These are phyloP conservation scores for Penicillium sp. DNA, from an alignment of 2,329 filamentous ascomycete species.

Conservation along the genomic window DNA sequence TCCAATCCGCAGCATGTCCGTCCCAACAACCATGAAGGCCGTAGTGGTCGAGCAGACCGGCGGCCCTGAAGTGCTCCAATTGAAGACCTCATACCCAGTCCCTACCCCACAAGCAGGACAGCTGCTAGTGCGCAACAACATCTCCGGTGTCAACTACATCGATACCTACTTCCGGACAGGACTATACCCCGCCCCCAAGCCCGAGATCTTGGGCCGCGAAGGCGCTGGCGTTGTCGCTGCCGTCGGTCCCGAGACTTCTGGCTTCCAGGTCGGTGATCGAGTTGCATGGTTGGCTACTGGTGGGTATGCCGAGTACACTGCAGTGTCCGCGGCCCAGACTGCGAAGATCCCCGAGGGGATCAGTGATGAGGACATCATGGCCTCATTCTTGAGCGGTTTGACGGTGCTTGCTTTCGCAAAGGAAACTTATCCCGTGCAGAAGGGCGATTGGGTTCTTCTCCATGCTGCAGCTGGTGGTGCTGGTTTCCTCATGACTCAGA, in stretches of 20 bases:
- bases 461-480: slow-evolving; percentile 85
- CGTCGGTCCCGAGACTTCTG: slow-evolving; percentile 52
- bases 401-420: slow-evolving; percentile 78
- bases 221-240: slow-evolving; percentile 69
- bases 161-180: slow-evolving; percentile 89
- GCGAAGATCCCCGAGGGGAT: slow-evolving; percentile 65
- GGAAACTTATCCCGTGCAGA: slow-evolving; percentile 69
- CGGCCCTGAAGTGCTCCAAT: slow-evolving; percentile 69
- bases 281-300: slow-evolving; percentile 66
- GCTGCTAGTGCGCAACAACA: slow-evolving; percentile 77
- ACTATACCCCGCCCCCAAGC: slow-evolving; percentile 71
- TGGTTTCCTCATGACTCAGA: slow-evolving; percentile 71
- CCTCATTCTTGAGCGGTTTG: slow-evolving; percentile 74
- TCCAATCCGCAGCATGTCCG: slow-evolving; percentile 43
- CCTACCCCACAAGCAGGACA: slow-evolving; percentile 68
- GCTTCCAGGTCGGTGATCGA: slow-evolving; percentile 65
- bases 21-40: slow-evolving; percentile 70
- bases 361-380: slow-evolving; percentile 62
- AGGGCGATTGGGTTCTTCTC: slow-evolving; percentile 78
- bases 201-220: slow-evolving; percentile 77
- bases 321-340: slow-evolving; percentile 53
- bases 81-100: slow-evolving; percentile 69
- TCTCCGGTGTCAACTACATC: slow-evolving; percentile 82
- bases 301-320: slow-evolving; percentile 62
- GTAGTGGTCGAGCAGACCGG: slow-evolving; percentile 71